phyloP scores from a whole-genome alignment of 2,329 filamentous ascomycete genomes.

The Nemania sp. region DNA sequence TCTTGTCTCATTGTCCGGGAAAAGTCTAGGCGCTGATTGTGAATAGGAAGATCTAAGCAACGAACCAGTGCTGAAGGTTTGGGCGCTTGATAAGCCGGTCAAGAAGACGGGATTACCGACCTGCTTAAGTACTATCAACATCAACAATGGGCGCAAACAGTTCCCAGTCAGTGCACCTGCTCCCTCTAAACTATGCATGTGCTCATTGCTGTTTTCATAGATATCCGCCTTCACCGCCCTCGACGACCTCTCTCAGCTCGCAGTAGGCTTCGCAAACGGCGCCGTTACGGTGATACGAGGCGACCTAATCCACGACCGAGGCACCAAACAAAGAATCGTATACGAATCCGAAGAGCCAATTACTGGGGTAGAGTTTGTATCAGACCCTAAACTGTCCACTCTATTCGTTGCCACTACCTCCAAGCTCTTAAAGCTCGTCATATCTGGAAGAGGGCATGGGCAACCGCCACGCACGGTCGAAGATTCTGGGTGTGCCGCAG shows the following conservation, averaged over 20 bases:
- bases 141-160: slow-evolving; percentile 90
- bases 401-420: slow-evolving; percentile 93
- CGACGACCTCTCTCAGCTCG: slow-evolving; percentile 90
- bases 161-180: slow-evolving; percentile 76
- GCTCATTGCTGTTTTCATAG: slow-evolving; percentile 52
- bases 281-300: slow-evolving; percentile 93
- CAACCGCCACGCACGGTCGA: slow-evolving; percentile 90
- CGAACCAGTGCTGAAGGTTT: slow-evolving; percentile 94
- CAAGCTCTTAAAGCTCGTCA: slow-evolving; percentile 85
- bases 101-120: slow-evolving; percentile 93
- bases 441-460: slow-evolving; percentile 89
- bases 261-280: slow-evolving; percentile 95
- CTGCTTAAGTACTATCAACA: slow-evolving; percentile 85
- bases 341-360: slow-evolving; percentile 97
- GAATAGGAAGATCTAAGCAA: slow-evolving; percentile 83
- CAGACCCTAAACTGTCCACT: slow-evolving; percentile 73
- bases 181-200: background rate
- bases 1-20: background rate
- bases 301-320: slow-evolving; percentile 93
- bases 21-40: slow-evolving; percentile 44
- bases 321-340: slow-evolving; percentile 92
- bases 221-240: slow-evolving; percentile 90
- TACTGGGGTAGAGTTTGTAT: slow-evolving; percentile 84
- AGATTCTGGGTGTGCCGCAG: slow-evolving; percentile 89
- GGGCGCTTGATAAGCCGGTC: slow-evolving; percentile 92